Evolutionary conservation across 208 protist species (phyloP), one percentile per base, ranked within the genome.

Genomic region (Leishmania aethiopica): DNA sequence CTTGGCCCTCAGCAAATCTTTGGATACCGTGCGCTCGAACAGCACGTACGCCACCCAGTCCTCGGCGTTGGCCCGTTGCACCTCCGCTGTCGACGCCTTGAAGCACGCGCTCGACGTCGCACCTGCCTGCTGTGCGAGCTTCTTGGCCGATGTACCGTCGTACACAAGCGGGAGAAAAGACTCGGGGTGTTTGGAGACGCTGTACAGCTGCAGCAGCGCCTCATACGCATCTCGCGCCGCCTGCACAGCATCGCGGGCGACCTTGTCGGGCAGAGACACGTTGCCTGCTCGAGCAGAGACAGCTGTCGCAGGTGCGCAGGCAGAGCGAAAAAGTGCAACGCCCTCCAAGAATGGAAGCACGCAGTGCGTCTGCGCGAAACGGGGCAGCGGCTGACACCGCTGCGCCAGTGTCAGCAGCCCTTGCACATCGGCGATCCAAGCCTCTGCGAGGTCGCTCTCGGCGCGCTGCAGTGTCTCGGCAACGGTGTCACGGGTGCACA

Each of bases 21-120:
- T 90, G n/a, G 92, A 87, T 42, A 97, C 86, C 15, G 84, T 67
- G 35, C 92, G 89, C 83, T 97, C 94, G 74, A 97, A 97, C 17
- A 69, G 66, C 17, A 95, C 87, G 80, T 93, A 92, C 32, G 81
- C 62, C 2, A 89, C 74, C 92, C 94, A 97, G 77, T 97, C 94
- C 45, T 75, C 80, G 8, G 90, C 83, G 81, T 95, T 97, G 15
- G 85, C 35, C 73, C 86, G 78, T 42, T 81, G 80, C 55, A 88
- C 81, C 37, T 67, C 79, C 11, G 42, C 53, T 45, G 59, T 70
- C 10, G 79, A 87, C 6, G 82, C 83, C 73, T 82, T 87, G 10
- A 77, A 80, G 17, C 45, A 76, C 28, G 40, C 53, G 37, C 62
- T 62, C 51, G 70, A 37, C 70, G 70, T 53, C 28, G 45, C 19